A percentile compares a stretch with the other conserved stretches of the same genome.
phyloP scores from a whole-genome alignment of 345 rosid species.

The Sonneratia alba region DNA sequence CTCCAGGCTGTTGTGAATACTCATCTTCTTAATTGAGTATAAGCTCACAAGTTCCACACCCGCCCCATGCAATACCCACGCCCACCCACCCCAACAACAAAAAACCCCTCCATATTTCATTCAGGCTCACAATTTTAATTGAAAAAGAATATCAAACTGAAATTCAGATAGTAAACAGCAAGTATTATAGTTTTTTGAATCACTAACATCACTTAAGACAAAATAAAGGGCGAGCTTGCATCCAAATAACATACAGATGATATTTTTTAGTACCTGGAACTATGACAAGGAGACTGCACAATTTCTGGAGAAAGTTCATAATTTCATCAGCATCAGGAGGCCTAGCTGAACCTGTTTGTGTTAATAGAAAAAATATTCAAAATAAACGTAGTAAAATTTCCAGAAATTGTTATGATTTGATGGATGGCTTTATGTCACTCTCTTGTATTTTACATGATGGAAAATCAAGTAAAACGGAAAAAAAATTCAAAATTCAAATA shows the following conservation, averaged over 20 bases:
- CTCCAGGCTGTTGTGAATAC: background rate
- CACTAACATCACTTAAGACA: background rate
- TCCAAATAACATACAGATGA: background rate
- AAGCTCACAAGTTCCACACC: background rate
- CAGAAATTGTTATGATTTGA: background rate
- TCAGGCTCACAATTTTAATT: background rate
- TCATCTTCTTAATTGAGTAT: background rate
- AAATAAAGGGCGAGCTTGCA: background rate
- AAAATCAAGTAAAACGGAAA: background rate
- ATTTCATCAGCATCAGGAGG: constrained; percentile 41
- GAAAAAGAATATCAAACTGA: background rate
- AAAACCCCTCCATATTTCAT: too few relatives aligned
- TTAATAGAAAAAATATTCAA: constrained; percentile 2
- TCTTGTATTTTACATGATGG: background rate
- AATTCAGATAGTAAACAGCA: background rate
- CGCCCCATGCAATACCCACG: too few relatives aligned
- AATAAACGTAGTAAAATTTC: background rate
- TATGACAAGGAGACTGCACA: constrained; percentile 73
- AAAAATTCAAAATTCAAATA: background rate
- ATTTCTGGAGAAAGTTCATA: constrained; percentile 46
- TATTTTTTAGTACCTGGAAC: constrained; percentile 48
- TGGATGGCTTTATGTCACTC: background rate
- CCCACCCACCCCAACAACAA: too few relatives aligned
- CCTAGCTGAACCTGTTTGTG: constrained; percentile 33
- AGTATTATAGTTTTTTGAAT: background rate